These are phyloP conservation scores for Daldinia decipiens DNA, from an alignment of 495 filamentous ascomycete genomes.

Conservation along the genomic window DNA sequence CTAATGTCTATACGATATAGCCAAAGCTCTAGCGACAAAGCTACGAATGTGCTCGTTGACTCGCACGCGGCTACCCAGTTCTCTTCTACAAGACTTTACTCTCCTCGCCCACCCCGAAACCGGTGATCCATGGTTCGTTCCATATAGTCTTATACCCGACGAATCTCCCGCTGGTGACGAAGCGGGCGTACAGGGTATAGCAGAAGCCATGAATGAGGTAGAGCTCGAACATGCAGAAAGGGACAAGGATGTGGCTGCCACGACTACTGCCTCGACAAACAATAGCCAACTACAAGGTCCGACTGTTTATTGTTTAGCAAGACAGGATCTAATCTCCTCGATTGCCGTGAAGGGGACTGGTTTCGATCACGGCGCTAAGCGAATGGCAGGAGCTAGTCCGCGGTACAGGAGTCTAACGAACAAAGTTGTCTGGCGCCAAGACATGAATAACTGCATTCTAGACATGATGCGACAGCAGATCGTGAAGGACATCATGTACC, in stretches of 20 bases:
- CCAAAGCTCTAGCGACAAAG: slow-evolving; percentile 72
- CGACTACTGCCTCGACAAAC: neutral
- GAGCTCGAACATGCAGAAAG: slow-evolving; percentile 3
- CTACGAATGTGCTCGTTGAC: slow-evolving; percentile 71
- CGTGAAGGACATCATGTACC: slow-evolving; percentile 52
- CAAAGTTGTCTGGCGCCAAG: slow-evolving; percentile 65
- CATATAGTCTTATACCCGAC: slow-evolving; percentile 57
- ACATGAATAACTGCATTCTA: slow-evolving; percentile 73
- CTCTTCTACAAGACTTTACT: slow-evolving; percentile 71
- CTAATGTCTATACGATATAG: slow-evolving; percentile 49
- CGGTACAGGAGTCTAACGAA: slow-evolving; percentile 10
- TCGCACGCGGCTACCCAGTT: slow-evolving; percentile 63
- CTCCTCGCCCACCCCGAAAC: slow-evolving; percentile 67
- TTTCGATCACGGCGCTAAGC: neutral
- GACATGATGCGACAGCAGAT: slow-evolving; percentile 61
- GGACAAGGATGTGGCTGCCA: neutral
- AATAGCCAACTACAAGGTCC: slow-evolving; percentile 18
- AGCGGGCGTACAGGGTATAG: neutral
- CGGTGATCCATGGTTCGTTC: slow-evolving; percentile 67
- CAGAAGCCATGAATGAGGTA: slow-evolving; percentile 5
- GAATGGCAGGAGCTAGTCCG: slow-evolving; percentile 5
- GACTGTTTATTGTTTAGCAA: slow-evolving; percentile 29
- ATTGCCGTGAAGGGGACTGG: slow-evolving; percentile 12
- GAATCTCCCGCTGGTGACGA: slow-evolving; percentile 24
- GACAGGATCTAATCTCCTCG: slow-evolving; percentile 37